Percentiles rank a stretch among this genome's conserved stretches.
Conservation (phyloP, 306 rosid species). For the Myrica gale region DNA sequence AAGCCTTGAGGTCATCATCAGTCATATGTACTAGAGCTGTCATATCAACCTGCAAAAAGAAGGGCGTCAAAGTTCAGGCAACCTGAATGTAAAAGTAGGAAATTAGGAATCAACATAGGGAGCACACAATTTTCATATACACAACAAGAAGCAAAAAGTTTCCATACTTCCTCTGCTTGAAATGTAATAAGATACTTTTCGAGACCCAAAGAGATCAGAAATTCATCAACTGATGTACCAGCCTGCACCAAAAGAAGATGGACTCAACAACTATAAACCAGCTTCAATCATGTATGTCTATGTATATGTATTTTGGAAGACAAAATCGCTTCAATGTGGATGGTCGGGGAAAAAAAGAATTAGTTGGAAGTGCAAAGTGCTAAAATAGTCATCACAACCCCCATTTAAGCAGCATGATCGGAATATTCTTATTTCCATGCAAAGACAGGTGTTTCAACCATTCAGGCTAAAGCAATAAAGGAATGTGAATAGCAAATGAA, state of each 20-base stretch:
- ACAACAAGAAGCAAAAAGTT: not conserved
- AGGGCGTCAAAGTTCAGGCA: conserved; percentile 12
- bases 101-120: conserved; percentile 21
- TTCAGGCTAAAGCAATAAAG: not conserved
- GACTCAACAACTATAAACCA: not conserved
- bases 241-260: conserved; percentile 55
- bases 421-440: not conserved
- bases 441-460: not conserved
- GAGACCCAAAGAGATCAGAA: conserved; percentile 84
- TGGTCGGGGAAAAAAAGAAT: not conserved
- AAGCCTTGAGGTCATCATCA: conserved; percentile 95
- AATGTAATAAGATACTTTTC: conserved; percentile 88
- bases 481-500: not conserved
- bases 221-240: conserved; percentile 67
- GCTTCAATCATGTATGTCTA: not conserved
- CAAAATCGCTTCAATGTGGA: not conserved
- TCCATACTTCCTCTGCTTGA: conserved; percentile 97
- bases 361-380: not conserved
- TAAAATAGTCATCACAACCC: not conserved
- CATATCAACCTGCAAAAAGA: conserved; percentile 85
- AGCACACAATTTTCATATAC: conserved; percentile 16
- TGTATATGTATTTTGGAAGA: not conserved
- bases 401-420: not conserved
- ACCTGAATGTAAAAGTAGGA: not conserved
- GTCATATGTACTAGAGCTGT: conserved; percentile 93